Conservation (phyloP, 768 basidiomycete species). For the Podaxis mareebaensis region DNA sequence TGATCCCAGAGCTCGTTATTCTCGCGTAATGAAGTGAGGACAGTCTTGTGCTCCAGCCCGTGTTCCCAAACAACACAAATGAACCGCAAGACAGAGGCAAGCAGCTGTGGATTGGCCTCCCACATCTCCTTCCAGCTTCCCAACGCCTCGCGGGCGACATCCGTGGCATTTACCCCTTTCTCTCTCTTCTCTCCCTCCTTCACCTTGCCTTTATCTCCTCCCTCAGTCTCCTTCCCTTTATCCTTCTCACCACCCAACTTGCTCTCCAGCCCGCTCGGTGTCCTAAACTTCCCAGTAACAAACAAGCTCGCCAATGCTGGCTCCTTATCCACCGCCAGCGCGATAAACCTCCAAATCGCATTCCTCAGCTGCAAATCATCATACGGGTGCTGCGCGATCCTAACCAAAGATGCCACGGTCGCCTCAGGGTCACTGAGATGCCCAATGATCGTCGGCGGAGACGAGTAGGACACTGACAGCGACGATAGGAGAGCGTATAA, state of each 20-base stretch:
- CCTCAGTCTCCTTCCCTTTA: conserved; percentile 34
- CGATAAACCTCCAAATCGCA: conserved; percentile 82
- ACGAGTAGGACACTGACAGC: conserved; percentile 57
- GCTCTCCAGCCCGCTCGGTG: conserved; percentile 41
- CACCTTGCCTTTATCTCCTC: conserved; percentile 32
- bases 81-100: conserved; percentile 76
- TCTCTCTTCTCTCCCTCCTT: conserved; percentile 38
- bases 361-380: conserved; percentile 72
- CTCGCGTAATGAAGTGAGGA: conserved; percentile 56
- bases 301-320: conserved; percentile 83
- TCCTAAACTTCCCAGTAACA: conserved; percentile 70
- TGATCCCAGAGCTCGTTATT: conserved; percentile 69
- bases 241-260: conserved; percentile 36
- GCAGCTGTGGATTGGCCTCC: conserved; percentile 74
- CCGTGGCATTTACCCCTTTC: conserved; percentile 56
- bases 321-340: conserved; percentile 80
- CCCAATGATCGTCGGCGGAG: conserved; percentile 72
- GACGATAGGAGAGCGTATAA: conserved; percentile 70
- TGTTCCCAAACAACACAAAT: conserved; percentile 80
- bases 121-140: conserved; percentile 73
- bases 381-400: conserved; percentile 77
- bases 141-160: conserved; percentile 66
- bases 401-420: conserved; percentile 64
- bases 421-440: conserved; percentile 79
- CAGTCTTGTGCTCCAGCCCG: conserved; percentile 66